Evolutionary conservation across 2,329 filamentous ascomycete species (phyloP), one percentile per base, ranked within the genome.

Genomic region (Botrytis hyacinthi): DNA sequence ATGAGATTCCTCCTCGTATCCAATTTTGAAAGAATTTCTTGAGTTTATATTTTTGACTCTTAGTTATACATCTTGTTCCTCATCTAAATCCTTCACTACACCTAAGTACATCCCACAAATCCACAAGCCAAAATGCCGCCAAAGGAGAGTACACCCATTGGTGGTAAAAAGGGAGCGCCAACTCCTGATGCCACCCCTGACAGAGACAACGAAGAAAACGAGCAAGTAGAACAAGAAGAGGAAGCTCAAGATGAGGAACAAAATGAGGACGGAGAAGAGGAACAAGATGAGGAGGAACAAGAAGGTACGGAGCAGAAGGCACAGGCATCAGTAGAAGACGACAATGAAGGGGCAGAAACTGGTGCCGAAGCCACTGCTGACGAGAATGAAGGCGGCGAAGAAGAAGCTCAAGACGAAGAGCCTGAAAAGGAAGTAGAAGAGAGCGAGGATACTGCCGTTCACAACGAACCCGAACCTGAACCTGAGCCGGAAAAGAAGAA

Each of bases 231-330:
- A 35, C 69, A 71, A 65, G 60, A 72, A 44, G 70, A 72, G 22
- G 70, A 67, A 22, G 70, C 70, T 42, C 70, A 72, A 59, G 70
- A 72, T 9, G 70, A 72, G n/a, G 70, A 72, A 20, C 60, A 66
- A 22, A 67, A 72, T 4, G 70, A 72, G 46, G 70, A 71, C 16
- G 70, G 46, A 46, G 70, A 71, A 32, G 70, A 72, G 14, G 60
- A 54, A 59, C 46, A 67, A 44, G 70, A 72, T 1, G 66, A 70
- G 32, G 51, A 70, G n/a, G 68, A 61, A 61, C 51, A 59, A 44
- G 68, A 70, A 70, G 68, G 68, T 61, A 70, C 40, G 51, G 68
- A 46, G 42, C 68, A 70, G 54, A 59, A 61, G 42, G 68, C 54
- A 18, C 20, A 46, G 68, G 37, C 68, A 61, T 70, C 51, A 61